Conservation (phyloP, 164 flowering plant genomes). For the Berberis thunbergii region DNA sequence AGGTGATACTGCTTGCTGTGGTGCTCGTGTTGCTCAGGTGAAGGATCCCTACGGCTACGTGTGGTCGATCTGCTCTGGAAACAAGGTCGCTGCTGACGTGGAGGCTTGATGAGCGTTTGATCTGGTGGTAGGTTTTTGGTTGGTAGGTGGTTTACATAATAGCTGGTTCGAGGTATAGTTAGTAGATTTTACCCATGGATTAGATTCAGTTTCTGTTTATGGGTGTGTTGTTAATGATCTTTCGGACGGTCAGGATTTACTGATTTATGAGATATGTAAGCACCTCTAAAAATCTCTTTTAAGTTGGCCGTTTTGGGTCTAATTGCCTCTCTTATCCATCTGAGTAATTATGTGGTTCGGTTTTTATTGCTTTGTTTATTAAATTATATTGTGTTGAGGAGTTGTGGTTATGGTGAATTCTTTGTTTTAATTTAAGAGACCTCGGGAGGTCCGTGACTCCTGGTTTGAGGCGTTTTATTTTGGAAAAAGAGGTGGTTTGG, state of each 20-base stretch:
- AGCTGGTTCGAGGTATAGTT: not conserved
- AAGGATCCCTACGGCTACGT: conserved; percentile 65
- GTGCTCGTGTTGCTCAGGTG: conserved; percentile 45
- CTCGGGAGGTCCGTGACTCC: too few relatives aligned
- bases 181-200: not conserved
- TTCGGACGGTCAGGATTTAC: not conserved
- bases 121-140: not conserved
- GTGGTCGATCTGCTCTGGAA: conserved; percentile 46
- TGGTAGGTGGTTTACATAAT: not conserved
- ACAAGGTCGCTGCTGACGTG: conserved; percentile 18
- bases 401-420: not conserved
- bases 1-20: conserved; percentile 38
- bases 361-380: not conserved
- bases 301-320: not conserved
- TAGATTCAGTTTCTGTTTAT: too few relatives aligned
- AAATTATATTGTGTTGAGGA: not conserved
- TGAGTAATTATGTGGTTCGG: not conserved
- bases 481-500: too few relatives aligned
- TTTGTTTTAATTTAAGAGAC: too few relatives aligned
- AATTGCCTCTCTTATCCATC: not conserved
- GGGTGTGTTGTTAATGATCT: too few relatives aligned
- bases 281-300: not conserved
- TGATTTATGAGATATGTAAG: not conserved
- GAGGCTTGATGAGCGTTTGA: conserved; percentile 11
- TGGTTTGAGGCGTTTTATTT: too few relatives aligned